Percentiles rank a stretch among this genome's conserved stretches.
These are phyloP conservation scores for Leucocoprinus birnbaumii DNA, from an alignment of 768 basidiomycete species.

Conservation along the genomic window DNA sequence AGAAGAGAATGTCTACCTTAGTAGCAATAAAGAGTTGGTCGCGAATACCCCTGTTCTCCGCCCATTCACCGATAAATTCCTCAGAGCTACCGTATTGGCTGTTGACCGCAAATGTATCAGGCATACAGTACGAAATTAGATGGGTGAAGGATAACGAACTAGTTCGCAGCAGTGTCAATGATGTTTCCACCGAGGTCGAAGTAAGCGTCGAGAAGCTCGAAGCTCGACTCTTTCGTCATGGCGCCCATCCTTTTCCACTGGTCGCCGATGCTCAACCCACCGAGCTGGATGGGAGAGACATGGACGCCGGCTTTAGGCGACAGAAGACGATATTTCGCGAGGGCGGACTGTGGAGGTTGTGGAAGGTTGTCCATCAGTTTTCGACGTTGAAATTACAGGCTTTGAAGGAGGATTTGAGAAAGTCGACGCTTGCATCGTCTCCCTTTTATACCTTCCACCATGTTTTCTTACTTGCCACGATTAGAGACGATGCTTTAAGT, in stretches of 20 bases:
- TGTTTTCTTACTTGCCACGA: too few relatives aligned
- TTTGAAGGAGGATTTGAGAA: too few relatives aligned
- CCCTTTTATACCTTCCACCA: too few relatives aligned
- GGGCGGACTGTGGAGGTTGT: conserved; percentile 17
- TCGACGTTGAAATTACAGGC: not conserved
- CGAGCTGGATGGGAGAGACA: conserved; percentile 38
- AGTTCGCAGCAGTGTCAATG: conserved; percentile 43
- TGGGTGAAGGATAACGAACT: conserved; percentile 26
- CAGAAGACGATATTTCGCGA: conserved; percentile 28
- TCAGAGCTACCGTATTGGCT: conserved; percentile 55
- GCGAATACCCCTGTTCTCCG: conserved; percentile 36
- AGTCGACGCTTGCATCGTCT: too few relatives aligned
- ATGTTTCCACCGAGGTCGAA: conserved; percentile 43
- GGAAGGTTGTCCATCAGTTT: conserved; percentile 17
- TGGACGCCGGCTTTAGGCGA: conserved; percentile 32
- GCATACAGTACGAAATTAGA: too few relatives aligned
- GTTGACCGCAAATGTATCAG: not conserved
- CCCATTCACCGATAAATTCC: conserved; percentile 47
- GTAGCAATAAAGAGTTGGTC: conserved; percentile 47
- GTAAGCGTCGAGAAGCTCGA: conserved; percentile 41
- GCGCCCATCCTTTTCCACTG: conserved; percentile 28
- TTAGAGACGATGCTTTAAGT: too few relatives aligned
- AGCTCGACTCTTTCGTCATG: conserved; percentile 36
- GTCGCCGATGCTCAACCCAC: conserved; percentile 38
- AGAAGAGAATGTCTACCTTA: conserved; percentile 25